Evolutionary conservation across 306 rosid genomes (phyloP), one percentile per base, ranked within the genome.

Genomic region (Cucurbita ficifolia): DNA sequence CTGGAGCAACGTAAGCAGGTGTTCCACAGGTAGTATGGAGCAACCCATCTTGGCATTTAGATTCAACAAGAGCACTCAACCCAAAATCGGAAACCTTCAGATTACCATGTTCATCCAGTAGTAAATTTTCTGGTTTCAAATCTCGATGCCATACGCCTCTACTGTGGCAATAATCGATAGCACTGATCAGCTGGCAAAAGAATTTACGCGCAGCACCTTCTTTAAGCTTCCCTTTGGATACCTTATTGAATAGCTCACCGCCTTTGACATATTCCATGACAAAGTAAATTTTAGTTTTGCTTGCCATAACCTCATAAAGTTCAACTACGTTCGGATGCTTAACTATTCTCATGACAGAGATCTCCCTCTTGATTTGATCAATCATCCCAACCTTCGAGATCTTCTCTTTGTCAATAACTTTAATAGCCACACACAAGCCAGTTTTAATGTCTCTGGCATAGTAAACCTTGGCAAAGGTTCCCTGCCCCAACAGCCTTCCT

Each of bases 11-110:
- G 58, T 95, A 95, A 14, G 99, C 93, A 67, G 97, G 99, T 12
- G 99, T 95, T 50, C 99, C 99, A 76, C 99, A 95, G 38, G 90
- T 91, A 39, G 97, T 95, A 63, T 95, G 97, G 61, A 95, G 97
- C 68, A 95, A 83, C 29, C 99, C 97, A 86, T 95, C 99, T 70
- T 91, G 96, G 67, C 54, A 76, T 76, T 87, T 89, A 5, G 87
- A 80, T 64, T 89, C 96, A 54, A 88, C 87, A 75, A 95, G 87
- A 53, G 97, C 86, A 75, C 99, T 95, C 77, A 95, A 77, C 10
- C 99, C 99, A 36, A 95, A 95, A 75, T 95, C 99, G 2, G 97
- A 84, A 79, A 95, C 93, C 88, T 91, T 95, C 53, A 95, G 77
- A 78, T 91, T 84, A n/a, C 87, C 97, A 82, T 87, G 75, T 78